Percentiles rank a stretch among this genome's conserved stretches.
These are phyloP conservation scores for Taphrina deformans DNA, from an alignment of 1,139 yeast species.

Conservation along the genomic window DNA sequence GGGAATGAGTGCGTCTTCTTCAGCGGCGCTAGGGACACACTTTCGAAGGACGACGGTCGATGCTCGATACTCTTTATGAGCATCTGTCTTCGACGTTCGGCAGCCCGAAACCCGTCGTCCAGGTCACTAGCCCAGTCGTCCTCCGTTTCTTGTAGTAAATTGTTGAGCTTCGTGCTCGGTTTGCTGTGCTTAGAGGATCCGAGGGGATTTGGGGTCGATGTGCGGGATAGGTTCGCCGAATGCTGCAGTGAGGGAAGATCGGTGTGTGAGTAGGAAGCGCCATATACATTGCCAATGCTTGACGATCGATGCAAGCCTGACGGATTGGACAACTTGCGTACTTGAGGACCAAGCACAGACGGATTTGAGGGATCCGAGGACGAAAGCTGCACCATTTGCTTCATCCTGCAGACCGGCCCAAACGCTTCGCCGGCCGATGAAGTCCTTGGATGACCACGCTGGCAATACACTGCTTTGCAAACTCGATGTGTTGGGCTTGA, in stretches of 20 bases:
- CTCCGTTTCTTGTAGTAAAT: conserved; percentile 24
- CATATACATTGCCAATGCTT: conserved; percentile 21
- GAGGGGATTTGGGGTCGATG: conserved; percentile 22
- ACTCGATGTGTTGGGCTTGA: not conserved
- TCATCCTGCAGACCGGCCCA: conserved; percentile 2
- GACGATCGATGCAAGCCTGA: not conserved
- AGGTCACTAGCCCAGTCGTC: conserved; percentile 34
- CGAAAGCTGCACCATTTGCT: conserved; percentile 26
- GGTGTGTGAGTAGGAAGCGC: conserved; percentile 30
- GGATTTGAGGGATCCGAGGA: not conserved
- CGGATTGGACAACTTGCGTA: not conserved
- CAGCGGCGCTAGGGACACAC: conserved; percentile 24
- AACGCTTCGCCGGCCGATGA: not conserved
- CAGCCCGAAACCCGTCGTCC: conserved; percentile 27
- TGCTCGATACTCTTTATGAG: conserved; percentile 32
- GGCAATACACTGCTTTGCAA: not conserved
- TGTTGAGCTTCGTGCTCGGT: conserved; percentile 16
- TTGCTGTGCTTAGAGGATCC: conserved; percentile 7
- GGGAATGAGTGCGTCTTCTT: conserved; percentile 32
- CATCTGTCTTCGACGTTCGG: conserved; percentile 20
- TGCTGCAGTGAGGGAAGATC: conserved; percentile 22
- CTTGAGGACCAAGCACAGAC: not conserved
- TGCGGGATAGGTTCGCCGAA: conserved; percentile 7
- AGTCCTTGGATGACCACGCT: not conserved
- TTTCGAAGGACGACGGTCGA: conserved; percentile 20